These are phyloP conservation scores for Jaltomata sinuosa DNA, from an alignment of 257 asterid genomes.

Conservation along the genomic window DNA sequence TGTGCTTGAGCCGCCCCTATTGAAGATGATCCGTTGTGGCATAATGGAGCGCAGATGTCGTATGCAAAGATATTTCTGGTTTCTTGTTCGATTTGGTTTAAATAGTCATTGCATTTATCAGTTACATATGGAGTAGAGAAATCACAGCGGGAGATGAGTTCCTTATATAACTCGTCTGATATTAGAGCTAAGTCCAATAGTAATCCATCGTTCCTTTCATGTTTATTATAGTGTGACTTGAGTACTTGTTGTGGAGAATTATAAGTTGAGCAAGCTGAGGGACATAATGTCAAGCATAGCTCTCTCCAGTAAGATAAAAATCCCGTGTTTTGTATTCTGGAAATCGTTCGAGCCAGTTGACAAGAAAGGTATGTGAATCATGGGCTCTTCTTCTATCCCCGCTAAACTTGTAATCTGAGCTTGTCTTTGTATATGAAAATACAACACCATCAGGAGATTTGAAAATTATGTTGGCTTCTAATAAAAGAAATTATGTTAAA, in stretches of 20 bases:
- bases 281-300: constrained; percentile 35
- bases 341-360: constrained; percentile 36
- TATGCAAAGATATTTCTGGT: too few species aligned
- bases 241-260: constrained; percentile 12
- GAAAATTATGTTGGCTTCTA: constrained; percentile 34
- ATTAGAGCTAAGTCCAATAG: too few species aligned
- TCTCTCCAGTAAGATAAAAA: constrained; percentile 28
- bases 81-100: too few species aligned
- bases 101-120: too few species aligned
- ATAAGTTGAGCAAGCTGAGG: constrained; percentile 26
- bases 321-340: constrained; percentile 26
- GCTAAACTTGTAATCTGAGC: constrained; percentile 12
- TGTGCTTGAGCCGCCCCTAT: too few species aligned
- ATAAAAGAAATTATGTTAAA: neutral
- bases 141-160: too few species aligned
- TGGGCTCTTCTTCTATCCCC: constrained; percentile 24
- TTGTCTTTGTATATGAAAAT: constrained; percentile 36
- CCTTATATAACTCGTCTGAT: too few species aligned
- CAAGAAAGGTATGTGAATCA: constrained; percentile 28
- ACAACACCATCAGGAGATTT: constrained; percentile 41
- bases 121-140: too few species aligned
- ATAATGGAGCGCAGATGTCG: too few species aligned
- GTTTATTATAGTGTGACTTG: constrained; percentile 15
- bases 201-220: too few species aligned
- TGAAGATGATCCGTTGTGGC: too few species aligned